These are phyloP conservation scores for Aquilaria agallochum DNA, from an alignment of 441 rosid genomes.

Conservation along the genomic window DNA sequence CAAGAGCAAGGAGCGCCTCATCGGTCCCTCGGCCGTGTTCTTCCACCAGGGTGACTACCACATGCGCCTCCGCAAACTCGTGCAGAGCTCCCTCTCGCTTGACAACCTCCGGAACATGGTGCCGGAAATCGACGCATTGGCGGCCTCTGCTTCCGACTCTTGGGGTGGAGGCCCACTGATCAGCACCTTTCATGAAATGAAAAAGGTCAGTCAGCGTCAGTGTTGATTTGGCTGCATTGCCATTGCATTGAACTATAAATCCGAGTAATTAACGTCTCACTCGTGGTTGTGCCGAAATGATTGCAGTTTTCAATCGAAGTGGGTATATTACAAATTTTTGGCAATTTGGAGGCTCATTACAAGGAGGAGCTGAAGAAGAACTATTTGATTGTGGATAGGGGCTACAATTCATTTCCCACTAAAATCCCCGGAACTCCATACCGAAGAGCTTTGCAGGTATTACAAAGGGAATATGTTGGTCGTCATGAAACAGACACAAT, in stretches of 20 bases:
- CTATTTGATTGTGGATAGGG: conserved; percentile 46
- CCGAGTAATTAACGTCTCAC: background rate
- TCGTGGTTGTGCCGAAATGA: background rate
- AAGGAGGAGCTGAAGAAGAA: conserved; percentile 45
- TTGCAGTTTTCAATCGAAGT: conserved; percentile 67
- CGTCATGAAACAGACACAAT: background rate
- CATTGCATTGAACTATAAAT: background rate
- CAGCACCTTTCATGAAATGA: conserved; percentile 60
- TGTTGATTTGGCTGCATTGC: background rate
- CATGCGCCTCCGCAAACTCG: conserved; percentile 54
- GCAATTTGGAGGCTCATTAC: conserved; percentile 43
- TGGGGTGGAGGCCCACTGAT: conserved; percentile 49
- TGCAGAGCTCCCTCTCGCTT: conserved; percentile 52
- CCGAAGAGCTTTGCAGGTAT: conserved; percentile 47
- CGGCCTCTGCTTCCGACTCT: conserved; percentile 40
- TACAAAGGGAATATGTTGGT: background rate
- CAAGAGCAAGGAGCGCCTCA: conserved; percentile 78
- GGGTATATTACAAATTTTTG: conserved; percentile 55
- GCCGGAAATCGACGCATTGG: conserved; percentile 45
- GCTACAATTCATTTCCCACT: conserved; percentile 66
- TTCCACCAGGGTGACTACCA: conserved; percentile 90
- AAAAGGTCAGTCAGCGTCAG: conserved; percentile 35
- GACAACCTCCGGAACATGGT: conserved; percentile 50
- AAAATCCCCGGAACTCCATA: conserved; percentile 54
- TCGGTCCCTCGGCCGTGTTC: conserved; percentile 82